phyloP scores from a whole-genome alignment of 495 filamentous ascomycete genomes.

The Penicillium steckii region DNA sequence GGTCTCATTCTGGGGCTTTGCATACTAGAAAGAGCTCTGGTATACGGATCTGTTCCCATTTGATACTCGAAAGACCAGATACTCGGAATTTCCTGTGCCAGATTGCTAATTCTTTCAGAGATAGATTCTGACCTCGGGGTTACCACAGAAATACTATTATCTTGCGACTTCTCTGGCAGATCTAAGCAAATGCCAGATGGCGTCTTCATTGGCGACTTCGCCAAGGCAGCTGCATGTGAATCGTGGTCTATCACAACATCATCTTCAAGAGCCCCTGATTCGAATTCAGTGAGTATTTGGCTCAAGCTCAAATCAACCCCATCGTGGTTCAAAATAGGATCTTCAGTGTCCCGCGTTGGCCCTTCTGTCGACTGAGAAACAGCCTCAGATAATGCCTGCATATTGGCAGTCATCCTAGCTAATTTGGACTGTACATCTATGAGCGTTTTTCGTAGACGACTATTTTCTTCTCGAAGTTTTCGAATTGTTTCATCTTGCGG shows the following conservation, averaged over 20 bases:
- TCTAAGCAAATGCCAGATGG: background rate
- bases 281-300: background rate
- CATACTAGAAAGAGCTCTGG: background rate
- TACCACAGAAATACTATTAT: background rate
- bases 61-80: slow-evolving; percentile 11
- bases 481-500: slow-evolving; percentile 7
- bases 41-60: slow-evolving; percentile 6
- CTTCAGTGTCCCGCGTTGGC: background rate
- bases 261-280: background rate
- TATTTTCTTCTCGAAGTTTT: slow-evolving; percentile 6
- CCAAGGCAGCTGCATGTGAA: background rate
- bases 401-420: background rate
- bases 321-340: background rate
- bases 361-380: background rate
- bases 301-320: background rate
- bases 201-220: background rate
- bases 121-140: background rate
- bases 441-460: slow-evolving; percentile 2
- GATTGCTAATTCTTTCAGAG: slow-evolving; percentile 1
- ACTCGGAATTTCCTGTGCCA: slow-evolving; percentile 7
- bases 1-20: background rate
- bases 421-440: slow-evolving; percentile 5
- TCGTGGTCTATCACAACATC: background rate
- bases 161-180: background rate
- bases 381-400: background rate